Base-by-base conservation (phyloP, 2,329 filamentous ascomycete species). In the Verticillium tricorpus region DNA sequence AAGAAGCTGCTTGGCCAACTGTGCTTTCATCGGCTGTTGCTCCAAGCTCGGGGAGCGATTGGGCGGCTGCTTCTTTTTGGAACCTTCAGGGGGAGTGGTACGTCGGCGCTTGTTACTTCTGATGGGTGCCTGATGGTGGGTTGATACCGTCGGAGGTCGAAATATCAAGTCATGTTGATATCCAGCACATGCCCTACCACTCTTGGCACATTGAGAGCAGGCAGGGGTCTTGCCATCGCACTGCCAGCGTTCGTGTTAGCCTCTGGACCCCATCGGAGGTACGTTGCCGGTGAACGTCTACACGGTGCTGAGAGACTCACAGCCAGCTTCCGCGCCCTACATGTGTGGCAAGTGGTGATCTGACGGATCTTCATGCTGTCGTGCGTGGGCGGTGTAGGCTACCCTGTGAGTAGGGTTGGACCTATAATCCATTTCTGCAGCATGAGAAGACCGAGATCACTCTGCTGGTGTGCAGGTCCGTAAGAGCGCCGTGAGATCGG, bases 101-200 rank as follows among this genome's bases (percentile, higher is more conserved):
- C 55, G 55, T 5, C 55, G 28, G 3, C 55, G 31, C n/a, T 57
- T 57, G 31, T 31, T 8, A 9, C 6, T 57, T 32, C 6, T 19
- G 12, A 37, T 37, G 17, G 32, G n/a, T 19, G 31, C 15, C 14
- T 57, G 32, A 6, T 37, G 55, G 28, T 35, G 55, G 31, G 34
- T 31, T 39, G 28, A 11, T n/a, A 35, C 12, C 11, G 56, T 55
- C 22, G 45, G 55, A 17, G 60, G 39, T 14, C n/a, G 61, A 15
- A 71, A 70, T n/a, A 71, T 68, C 5, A 71, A 55, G 50, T 67
- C 66, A 55, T 69, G 63, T 15, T 67, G 63, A 54, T 71, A 71
- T 11, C 69, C 69, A 2, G 66, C 66, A 22, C 69, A 71, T 3
- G 63, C 40, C 5, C 64, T 65, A 14, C 63, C 58, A 8, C 63